Percentiles rank a stretch among this genome's conserved stretches.
Conservation (phyloP, 2,329 filamentous ascomycete species). For the Byssoonygena ceratinophila region DNA sequence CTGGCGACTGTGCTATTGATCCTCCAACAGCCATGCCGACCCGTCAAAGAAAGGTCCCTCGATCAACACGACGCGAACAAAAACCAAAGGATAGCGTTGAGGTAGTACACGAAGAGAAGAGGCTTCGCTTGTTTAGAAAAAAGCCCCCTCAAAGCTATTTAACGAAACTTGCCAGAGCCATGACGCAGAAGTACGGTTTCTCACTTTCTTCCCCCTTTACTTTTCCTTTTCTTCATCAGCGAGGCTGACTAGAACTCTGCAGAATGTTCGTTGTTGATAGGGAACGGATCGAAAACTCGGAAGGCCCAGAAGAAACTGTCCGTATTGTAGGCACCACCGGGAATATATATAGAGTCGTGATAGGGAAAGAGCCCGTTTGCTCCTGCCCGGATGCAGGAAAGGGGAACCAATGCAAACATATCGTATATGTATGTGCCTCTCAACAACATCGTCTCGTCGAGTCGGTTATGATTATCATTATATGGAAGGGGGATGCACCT, state of each 20-base stretch:
- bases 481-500: neutral
- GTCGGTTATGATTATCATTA: neutral
- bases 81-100: neutral
- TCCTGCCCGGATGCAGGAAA: conserved; percentile 46
- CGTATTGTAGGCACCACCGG: conserved; percentile 51
- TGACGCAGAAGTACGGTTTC: conserved; percentile 35
- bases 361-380: conserved; percentile 44
- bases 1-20: neutral
- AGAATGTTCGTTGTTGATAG: conserved; percentile 50
- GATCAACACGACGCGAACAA: neutral
- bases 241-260: neutral
- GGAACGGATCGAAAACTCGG: conserved; percentile 34
- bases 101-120: conserved; percentile 26
- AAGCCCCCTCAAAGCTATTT: conserved; percentile 39
- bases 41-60: neutral
- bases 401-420: conserved; percentile 55
- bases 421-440: conserved; percentile 42
- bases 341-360: conserved; percentile 51
- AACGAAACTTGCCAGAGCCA: conserved; percentile 40
- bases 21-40: neutral
- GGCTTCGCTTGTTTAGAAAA: conserved; percentile 32
- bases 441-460: neutral
- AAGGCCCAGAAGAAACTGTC: conserved; percentile 42
- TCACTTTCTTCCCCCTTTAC: conserved; percentile 2
- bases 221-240: neutral